Evolutionary conservation across 768 basidiomycete genomes (phyloP).

Genomic region (Rubroboletus satanas): DNA sequence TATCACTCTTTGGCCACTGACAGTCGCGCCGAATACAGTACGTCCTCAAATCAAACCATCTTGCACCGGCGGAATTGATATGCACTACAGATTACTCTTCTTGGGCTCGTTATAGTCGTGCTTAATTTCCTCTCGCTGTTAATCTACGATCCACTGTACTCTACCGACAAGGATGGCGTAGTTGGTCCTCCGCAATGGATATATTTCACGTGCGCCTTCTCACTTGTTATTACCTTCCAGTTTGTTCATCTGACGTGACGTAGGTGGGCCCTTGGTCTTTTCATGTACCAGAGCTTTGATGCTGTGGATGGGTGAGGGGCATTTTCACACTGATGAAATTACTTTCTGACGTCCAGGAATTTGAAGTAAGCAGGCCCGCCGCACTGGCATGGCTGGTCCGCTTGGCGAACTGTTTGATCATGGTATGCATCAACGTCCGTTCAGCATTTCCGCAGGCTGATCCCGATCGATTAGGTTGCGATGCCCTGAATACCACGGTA

Average conservation of each 20-base stretch:
- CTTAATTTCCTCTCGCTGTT: slow-evolving; percentile 82
- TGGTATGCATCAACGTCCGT: slow-evolving; percentile 43
- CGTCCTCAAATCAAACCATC: slow-evolving; percentile 23
- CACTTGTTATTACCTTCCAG: background rate
- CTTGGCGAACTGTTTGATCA: slow-evolving; percentile 99
- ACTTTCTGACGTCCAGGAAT: background rate
- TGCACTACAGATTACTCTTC: slow-evolving; percentile 74
- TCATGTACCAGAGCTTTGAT: slow-evolving; percentile 87
- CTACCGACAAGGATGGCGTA: slow-evolving; percentile 61
- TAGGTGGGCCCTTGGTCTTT: slow-evolving; percentile 86
- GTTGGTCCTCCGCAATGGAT: slow-evolving; percentile 76
- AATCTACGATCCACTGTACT: slow-evolving; percentile 77
- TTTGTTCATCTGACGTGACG: slow-evolving; percentile 1
- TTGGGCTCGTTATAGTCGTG: slow-evolving; percentile 76
- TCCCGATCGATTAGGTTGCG: slow-evolving; percentile 56
- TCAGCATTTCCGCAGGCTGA: background rate
- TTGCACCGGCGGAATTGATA: background rate
- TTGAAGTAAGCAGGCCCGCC: slow-evolving; percentile 84
- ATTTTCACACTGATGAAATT: background rate
- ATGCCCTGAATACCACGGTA: slow-evolving; percentile 94
- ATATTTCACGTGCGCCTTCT: slow-evolving; percentile 72
- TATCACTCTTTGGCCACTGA: slow-evolving; percentile 81
- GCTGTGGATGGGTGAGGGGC: slow-evolving; percentile 76
- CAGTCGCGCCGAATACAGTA: slow-evolving; percentile 87
- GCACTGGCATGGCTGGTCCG: slow-evolving; percentile 97